Conservation (phyloP, 176 grass and related monocot species). For the Aegilops longissima region DNA sequence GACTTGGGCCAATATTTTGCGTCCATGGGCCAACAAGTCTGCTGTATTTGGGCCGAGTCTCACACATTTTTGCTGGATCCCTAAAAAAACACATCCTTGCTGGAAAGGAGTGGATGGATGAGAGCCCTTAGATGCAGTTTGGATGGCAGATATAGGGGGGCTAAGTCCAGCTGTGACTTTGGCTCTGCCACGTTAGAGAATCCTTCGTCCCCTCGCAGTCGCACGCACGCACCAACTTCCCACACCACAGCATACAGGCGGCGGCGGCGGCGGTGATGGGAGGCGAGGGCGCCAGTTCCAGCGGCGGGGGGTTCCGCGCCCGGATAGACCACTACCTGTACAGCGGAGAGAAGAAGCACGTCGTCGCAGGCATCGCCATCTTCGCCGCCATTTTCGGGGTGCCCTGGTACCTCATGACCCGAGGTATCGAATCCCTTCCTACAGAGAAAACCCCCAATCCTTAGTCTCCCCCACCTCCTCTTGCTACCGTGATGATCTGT, state of each 20-base stretch:
- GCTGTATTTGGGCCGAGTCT: too few relatives aligned
- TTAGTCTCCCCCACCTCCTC: background rate
- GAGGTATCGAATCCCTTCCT: conserved; percentile 40
- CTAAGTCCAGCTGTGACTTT: background rate
- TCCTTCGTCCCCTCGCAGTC: background rate
- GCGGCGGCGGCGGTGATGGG: conserved; percentile 38
- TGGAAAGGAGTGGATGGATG: too few relatives aligned
- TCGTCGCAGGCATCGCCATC: conserved; percentile 75
- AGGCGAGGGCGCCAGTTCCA: conserved; percentile 27
- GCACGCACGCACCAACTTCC: background rate
- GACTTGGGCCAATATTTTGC: too few relatives aligned
- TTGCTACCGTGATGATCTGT: background rate
- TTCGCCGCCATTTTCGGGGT: conserved; percentile 66
- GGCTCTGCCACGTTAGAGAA: background rate
- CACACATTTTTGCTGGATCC: too few relatives aligned
- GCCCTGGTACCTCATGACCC: conserved; percentile 82
- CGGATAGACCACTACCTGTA: conserved; percentile 74
- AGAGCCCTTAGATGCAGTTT: too few relatives aligned
- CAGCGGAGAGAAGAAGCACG: conserved; percentile 95
- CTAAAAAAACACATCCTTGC: too few relatives aligned
- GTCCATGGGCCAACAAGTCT: too few relatives aligned
- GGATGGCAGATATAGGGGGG: background rate
- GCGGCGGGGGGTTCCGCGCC: conserved; percentile 51
- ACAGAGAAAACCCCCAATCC: background rate
- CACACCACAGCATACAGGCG: background rate